Percentiles rank a stretch among this genome's conserved stretches.
Conservation (phyloP, 2,329 filamentous ascomycete species). For the Verticillium albo-atrum region DNA sequence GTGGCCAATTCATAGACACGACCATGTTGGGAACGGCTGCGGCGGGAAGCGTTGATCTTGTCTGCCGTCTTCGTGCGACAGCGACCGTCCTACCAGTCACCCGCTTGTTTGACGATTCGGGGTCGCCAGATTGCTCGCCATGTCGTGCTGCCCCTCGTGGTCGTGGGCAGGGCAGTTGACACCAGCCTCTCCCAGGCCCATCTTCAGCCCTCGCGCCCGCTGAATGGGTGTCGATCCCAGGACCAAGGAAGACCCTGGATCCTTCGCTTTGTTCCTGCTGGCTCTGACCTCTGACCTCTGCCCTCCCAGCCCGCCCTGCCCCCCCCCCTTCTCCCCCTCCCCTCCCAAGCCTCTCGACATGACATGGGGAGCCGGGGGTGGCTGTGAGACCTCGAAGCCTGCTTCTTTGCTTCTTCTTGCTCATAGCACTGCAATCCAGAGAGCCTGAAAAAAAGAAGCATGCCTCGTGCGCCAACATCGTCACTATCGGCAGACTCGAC, state of each 20-base stretch:
- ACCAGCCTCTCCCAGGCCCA: not conserved
- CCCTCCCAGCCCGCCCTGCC: not conserved
- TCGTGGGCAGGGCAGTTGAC: not conserved
- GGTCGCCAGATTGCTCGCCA: not conserved
- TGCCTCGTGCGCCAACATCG: not conserved
- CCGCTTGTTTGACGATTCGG: not conserved
- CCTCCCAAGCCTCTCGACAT: not conserved
- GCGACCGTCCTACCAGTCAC: not conserved
- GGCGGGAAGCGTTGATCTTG: not conserved
- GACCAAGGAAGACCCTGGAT: not conserved
- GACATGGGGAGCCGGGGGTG: not conserved
- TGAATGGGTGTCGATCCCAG: not conserved
- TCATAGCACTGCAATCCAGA: not conserved
- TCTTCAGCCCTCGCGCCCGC: not conserved
- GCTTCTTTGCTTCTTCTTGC: not conserved
- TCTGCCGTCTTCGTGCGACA: not conserved
- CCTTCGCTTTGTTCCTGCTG: not conserved
- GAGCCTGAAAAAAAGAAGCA: not conserved
- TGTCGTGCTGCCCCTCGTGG: not conserved
- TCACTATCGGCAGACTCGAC: not conserved
- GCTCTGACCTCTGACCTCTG: too few relatives aligned
- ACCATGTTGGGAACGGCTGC: not conserved
- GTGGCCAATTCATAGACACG: constrained; percentile 1
- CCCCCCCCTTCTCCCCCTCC: not conserved
- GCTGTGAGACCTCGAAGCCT: not conserved